These are phyloP conservation scores for Thalassiosira delicatula DNA, from an alignment of 352 stramenopile genomes.

Conservation along the genomic window DNA sequence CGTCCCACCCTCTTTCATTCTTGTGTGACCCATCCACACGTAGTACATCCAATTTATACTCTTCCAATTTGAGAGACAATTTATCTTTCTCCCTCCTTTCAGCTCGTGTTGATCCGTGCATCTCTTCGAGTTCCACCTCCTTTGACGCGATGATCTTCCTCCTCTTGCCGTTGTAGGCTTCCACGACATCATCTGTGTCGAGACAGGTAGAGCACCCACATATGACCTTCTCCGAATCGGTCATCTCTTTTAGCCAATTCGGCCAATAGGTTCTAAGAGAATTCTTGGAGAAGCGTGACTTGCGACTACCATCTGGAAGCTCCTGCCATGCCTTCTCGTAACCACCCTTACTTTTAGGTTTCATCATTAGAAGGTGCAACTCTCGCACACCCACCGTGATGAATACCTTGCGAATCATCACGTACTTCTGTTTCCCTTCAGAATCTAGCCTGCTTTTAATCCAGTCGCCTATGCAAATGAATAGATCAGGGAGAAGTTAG, in stretches of 20 bases:
- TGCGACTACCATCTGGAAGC: background rate
- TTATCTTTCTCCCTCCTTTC: background rate
- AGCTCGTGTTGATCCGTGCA: background rate
- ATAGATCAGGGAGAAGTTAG: background rate
- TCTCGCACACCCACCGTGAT: background rate
- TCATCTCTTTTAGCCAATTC: constrained; percentile 15
- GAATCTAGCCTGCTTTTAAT: background rate
- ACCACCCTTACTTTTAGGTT: background rate
- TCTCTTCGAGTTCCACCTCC: background rate
- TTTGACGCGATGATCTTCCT: background rate
- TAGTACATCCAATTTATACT: background rate
- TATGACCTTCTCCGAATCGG: background rate
- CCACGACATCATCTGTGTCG: background rate
- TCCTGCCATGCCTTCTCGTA: background rate
- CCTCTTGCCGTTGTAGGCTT: background rate
- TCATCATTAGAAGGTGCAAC: background rate
- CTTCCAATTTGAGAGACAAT: background rate
- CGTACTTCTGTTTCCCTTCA: background rate
- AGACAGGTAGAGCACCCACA: constrained; percentile 9
- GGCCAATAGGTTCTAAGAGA: background rate
- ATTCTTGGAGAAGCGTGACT: background rate
- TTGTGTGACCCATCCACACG: background rate
- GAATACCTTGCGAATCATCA: background rate
- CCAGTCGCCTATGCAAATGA: background rate
- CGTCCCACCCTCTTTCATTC: background rate